Evolutionary conservation across 2,329 filamentous ascomycete species (phyloP), one percentile per base, ranked within the genome.

Genomic region (Fusarium ramigenum): DNA sequence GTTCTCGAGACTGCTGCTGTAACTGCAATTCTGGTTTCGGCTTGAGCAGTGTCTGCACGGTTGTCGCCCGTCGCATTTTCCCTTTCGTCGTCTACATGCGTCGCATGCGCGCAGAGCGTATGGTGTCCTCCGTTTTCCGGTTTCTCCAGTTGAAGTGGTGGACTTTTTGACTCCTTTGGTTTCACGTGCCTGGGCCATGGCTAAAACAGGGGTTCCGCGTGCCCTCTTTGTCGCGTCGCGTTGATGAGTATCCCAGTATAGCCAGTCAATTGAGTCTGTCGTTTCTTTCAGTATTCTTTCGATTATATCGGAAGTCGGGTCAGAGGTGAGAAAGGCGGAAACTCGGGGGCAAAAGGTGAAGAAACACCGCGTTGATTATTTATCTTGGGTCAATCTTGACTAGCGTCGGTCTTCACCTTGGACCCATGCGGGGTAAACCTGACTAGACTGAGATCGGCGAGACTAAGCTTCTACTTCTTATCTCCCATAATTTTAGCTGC

Each of bases 51-150:
- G 19, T 36, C 67, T 47, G 28, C 67, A 70, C 2, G 67, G 66
- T 1, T 66, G 60, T 36, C 66, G 47, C 2, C 67, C 67, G 10
- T 70, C 67, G 28, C 66, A 70, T 60, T 70, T 70, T 2, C 67
- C 67, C 39, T 70, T 70, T 18, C 67, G 60, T 6, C 66, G 23
- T 9, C 67, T 44, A 60, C 67, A 70, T 7, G 67, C 66, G 28
- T 70, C 67, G 37, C 67, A 70, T 12, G 67, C 67, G 28, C 60
- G 60, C 3, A 66, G 42, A 14, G 67, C 67, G 14, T 70, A 70
- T 18, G 67, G 67, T 15, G 67, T 70, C 9, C 67, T 57, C 19
- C 60, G 42, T 28, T 70, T 70, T 1, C 50, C 37, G 1, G 66
- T 40, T 19, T 69, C 66, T 32, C 65, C 28, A 1, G 37, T 47